Evolutionary conservation across 164 flowering plant species (phyloP).

Genomic region (Saururus chinensis): DNA sequence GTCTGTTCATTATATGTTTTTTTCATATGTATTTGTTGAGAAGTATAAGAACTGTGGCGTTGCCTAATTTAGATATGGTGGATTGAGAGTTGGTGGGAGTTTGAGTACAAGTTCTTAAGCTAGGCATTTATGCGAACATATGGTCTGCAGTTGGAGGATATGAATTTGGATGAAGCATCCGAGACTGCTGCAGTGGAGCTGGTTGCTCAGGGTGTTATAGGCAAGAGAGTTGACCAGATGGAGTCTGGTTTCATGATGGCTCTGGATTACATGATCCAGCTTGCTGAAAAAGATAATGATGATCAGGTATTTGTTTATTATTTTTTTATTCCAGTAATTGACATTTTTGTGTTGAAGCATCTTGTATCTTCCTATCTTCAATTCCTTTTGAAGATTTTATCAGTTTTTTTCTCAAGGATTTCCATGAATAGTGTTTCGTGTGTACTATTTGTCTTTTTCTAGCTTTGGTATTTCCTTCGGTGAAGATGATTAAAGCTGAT

Average conservation of each 20-base stretch:
- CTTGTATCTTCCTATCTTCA: no score
- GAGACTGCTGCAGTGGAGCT: slow-evolving; percentile 76
- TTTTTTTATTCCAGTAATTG: neutral
- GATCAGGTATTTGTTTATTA: slow-evolving; percentile 39
- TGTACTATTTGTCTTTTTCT: no score
- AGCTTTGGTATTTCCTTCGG: no score
- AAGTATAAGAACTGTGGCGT: no score
- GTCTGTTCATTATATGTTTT: no score
- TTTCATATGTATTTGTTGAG: no score
- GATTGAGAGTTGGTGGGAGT: neutral
- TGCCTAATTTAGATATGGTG: no score
- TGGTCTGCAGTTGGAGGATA: slow-evolving; percentile 63
- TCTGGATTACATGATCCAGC: slow-evolving; percentile 89
- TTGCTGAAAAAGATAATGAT: slow-evolving; percentile 76
- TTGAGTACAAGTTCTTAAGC: neutral
- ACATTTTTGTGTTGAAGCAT: no score
- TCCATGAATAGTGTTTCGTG: no score
- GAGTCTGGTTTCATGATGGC: slow-evolving; percentile 95
- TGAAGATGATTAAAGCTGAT: no score
- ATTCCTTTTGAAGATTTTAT: no score
- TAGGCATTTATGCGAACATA: neutral
- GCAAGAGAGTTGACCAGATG: slow-evolving; percentile 97
- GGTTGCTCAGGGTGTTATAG: slow-evolving; percentile 95
- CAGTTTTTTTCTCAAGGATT: no score
- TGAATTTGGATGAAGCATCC: slow-evolving; percentile 80